A percentile compares a stretch with the other conserved stretches of the same genome.
phyloP scores from a whole-genome alignment of 805 yeast species.

The Candida germanica region DNA sequence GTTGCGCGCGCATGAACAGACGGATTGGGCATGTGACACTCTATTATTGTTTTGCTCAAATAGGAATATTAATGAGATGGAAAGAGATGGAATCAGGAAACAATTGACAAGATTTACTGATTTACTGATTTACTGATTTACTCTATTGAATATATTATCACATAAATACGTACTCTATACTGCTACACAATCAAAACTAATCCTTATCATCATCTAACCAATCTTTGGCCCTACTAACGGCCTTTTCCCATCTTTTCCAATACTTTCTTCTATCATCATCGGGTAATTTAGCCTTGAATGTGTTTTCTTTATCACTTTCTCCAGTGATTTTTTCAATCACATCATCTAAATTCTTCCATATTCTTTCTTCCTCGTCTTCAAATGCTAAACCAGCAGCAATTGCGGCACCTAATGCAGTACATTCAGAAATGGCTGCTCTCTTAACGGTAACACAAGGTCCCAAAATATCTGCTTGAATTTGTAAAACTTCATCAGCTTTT shows the following conservation, averaged over 20 bases:
- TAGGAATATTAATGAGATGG: background rate
- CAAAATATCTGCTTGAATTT: slow-evolving; percentile 86
- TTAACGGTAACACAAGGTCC: slow-evolving; percentile 83
- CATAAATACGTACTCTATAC: too few species aligned
- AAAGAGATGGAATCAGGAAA: too few species aligned
- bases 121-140: too few species aligned
- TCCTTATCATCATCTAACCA: slow-evolving; percentile 57
- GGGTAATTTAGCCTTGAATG: slow-evolving; percentile 42
- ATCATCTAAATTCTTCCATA: slow-evolving; percentile 78
- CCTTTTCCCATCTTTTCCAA: slow-evolving; percentile 83
- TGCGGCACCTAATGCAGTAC: slow-evolving; percentile 95
- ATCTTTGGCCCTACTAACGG: slow-evolving; percentile 74
- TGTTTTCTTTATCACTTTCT: slow-evolving; percentile 23
- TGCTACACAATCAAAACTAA: too few species aligned
- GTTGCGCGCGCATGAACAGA: slow-evolving; percentile 1
- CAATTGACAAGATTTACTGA: too few species aligned
- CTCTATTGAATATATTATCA: too few species aligned
- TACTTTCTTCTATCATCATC: slow-evolving; percentile 56
- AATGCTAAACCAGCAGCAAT: slow-evolving; percentile 84
- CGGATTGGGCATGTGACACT: slow-evolving; percentile 1
- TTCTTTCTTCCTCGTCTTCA: slow-evolving; percentile 45
- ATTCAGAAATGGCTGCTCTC: slow-evolving; percentile 80
- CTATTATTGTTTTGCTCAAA: background rate
- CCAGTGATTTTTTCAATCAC: slow-evolving; percentile 45
- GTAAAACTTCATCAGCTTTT: slow-evolving; percentile 85